phyloP scores from a whole-genome alignment of 2,329 filamentous ascomycete species.

The Zymoseptoria crescenta region DNA sequence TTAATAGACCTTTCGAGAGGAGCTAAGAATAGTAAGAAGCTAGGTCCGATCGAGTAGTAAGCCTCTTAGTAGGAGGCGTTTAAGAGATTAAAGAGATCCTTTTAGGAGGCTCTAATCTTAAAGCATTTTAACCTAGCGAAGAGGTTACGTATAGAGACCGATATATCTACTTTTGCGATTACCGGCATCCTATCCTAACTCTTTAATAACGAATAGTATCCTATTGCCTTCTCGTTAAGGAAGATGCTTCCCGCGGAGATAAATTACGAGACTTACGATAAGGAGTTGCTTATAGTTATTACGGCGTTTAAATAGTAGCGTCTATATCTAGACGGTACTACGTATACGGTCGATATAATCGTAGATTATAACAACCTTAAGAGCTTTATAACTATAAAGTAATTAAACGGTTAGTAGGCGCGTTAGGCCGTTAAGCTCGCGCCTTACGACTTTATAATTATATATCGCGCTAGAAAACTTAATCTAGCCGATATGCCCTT shows the following conservation, averaged over 20 bases:
- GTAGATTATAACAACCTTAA: constrained; percentile 2
- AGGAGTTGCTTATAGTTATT: constrained; percentile 1
- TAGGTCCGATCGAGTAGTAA: too few species aligned
- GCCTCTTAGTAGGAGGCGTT: too few species aligned
- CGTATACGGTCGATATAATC: not conserved
- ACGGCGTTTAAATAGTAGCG: not conserved
- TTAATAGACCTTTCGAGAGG: too few species aligned
- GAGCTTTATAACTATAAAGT: not conserved
- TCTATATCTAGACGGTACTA: not conserved
- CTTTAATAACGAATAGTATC: not conserved
- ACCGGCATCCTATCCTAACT: too few species aligned
- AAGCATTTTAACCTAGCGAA: too few species aligned
- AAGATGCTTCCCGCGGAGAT: not conserved
- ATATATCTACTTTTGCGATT: too few species aligned
- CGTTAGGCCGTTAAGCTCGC: not conserved
- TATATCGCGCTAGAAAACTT: not conserved
- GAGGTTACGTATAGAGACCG: too few species aligned
- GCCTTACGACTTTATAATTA: not conserved
- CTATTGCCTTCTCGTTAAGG: not conserved
- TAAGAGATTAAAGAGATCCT: too few species aligned
- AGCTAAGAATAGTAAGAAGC: too few species aligned
- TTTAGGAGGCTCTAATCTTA: too few species aligned
- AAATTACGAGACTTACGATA: constrained; percentile 3
- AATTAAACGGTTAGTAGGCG: not conserved
- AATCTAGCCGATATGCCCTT: not conserved